Evolutionary conservation across 2,329 filamentous ascomycete genomes (phyloP).

Genomic region (Aspergillus alliaceus): DNA sequence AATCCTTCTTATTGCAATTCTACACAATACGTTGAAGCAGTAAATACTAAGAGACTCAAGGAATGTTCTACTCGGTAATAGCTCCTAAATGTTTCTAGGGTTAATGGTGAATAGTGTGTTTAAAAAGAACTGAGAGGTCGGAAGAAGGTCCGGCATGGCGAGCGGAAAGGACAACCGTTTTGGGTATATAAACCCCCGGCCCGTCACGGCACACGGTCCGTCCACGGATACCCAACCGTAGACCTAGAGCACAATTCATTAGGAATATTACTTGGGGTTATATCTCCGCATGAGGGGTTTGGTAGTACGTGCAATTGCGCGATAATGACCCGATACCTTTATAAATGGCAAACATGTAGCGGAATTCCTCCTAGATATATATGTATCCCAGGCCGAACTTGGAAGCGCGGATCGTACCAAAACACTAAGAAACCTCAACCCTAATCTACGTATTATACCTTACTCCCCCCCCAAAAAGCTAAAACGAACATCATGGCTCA

Average conservation of each 20-base stretch:
- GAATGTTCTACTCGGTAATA: no score
- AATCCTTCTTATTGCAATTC: no score
- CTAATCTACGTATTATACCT: neutral
- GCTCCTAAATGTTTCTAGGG: neutral
- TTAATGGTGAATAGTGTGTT: no score
- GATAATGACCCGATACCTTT: neutral
- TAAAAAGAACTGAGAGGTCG: no score
- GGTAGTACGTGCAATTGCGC: neutral
- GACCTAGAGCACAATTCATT: neutral
- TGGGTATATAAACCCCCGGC: neutral
- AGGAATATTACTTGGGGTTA: neutral
- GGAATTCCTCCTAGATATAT: neutral
- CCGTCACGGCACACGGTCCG: neutral
- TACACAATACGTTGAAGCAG: no score
- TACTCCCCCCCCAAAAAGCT: neutral
- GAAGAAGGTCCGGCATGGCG: neutral
- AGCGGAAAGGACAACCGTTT: neutral
- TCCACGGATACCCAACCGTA: neutral
- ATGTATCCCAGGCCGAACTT: no score
- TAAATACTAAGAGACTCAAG: no score
- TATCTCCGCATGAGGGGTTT: constrained; percentile 7
- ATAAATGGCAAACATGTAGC: neutral
- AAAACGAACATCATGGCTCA: constrained; percentile 23
- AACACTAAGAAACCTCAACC: neutral
- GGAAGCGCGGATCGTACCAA: no score